A percentile compares a stretch with the other conserved stretches of the same genome.
phyloP scores from a whole-genome alignment of 176 grass and related monocot genomes.

The Rhynchospora pubera region DNA sequence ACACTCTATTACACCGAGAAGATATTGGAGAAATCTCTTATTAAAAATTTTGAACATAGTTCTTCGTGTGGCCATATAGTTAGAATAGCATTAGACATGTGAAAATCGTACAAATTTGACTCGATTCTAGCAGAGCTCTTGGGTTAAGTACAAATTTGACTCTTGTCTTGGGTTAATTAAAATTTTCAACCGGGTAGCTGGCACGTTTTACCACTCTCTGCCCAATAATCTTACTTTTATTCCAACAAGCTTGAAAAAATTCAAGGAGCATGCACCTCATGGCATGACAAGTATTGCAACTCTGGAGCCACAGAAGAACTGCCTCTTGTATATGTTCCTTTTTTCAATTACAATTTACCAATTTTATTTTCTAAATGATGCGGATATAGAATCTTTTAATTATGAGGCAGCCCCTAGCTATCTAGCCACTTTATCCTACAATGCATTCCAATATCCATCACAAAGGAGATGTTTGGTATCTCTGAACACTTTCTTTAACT shows the following conservation, averaged over 20 bases:
- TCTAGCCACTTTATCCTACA: neutral
- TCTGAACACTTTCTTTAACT: neutral
- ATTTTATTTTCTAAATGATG: constrained; percentile 5
- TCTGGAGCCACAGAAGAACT: neutral
- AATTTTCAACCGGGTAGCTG: neutral
- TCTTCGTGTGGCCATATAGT: neutral
- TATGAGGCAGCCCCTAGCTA: neutral
- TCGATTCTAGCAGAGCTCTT: no score
- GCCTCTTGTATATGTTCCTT: neutral
- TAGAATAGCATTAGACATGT: no score
- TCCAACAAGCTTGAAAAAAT: no score
- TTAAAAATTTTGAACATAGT: neutral
- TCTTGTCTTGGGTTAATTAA: neutral
- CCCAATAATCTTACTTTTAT: no score
- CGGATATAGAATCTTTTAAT: constrained; percentile 9
- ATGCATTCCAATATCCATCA: neutral
- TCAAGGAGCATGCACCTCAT: neutral
- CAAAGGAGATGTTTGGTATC: neutral
- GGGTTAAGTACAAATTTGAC: neutral
- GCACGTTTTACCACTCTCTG: neutral
- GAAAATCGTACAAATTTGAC: no score
- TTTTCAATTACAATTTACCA: constrained; percentile 9
- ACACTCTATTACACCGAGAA: neutral
- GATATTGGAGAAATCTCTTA: neutral
- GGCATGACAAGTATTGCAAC: neutral